phyloP scores from a whole-genome alignment of 371 early-diverging fungal species.

The Cokeromyces recurvatus region DNA sequence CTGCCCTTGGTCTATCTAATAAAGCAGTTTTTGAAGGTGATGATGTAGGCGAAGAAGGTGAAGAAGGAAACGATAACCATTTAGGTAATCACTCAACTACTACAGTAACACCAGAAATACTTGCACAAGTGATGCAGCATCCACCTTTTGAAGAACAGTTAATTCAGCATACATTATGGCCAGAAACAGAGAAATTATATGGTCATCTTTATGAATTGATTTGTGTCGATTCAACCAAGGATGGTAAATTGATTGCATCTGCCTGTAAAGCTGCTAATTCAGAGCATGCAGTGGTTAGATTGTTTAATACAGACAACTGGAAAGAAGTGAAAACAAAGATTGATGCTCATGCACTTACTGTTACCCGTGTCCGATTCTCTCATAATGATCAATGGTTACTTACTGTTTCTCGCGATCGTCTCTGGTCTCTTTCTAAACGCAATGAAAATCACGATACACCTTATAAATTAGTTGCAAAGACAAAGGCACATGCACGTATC shows the following conservation, averaged over 20 bases:
- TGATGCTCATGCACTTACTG: constrained; percentile 79
- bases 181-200: constrained; percentile 91
- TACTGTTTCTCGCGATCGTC: constrained; percentile 87
- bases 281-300: constrained; percentile 73
- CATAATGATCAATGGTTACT: constrained; percentile 68
- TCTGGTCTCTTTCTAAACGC: constrained; percentile 77
- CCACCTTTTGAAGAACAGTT: constrained; percentile 91
- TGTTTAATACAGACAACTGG: constrained; percentile 72
- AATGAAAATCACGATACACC: constrained; percentile 40
- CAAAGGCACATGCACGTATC: constrained; percentile 90
- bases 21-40: constrained; percentile 81
- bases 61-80: constrained; percentile 34
- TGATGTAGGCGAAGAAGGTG: constrained; percentile 38
- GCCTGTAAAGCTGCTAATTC: constrained; percentile 76
- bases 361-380: constrained; percentile 80
- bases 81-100: constrained; percentile 17
- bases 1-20: constrained; percentile 93
- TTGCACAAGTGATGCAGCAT: constrained; percentile 48
- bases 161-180: constrained; percentile 92
- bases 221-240: constrained; percentile 66
- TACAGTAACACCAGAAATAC: constrained; percentile 48
- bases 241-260: constrained; percentile 75
- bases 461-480: constrained; percentile 53
- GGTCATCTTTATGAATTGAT: constrained; percentile 93
- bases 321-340: constrained; percentile 61